These are phyloP conservation scores for Candida orba DNA, from an alignment of 805 yeast species.

Conservation along the genomic window DNA sequence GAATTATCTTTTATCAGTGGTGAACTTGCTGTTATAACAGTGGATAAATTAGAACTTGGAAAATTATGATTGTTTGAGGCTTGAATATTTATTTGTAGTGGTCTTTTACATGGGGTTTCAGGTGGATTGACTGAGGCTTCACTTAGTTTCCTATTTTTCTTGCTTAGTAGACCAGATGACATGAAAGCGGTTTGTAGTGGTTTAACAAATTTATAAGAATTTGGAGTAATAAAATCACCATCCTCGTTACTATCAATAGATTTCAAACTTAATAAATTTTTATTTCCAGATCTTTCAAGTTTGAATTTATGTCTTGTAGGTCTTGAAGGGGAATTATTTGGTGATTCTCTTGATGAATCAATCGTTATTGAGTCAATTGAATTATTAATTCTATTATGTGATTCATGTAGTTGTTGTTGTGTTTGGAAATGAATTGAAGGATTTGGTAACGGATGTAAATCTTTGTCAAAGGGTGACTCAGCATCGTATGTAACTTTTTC, in stretches of 20 bases:
- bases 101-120: constrained; percentile 57
- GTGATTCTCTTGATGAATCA: constrained; percentile 12
- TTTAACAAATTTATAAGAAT: constrained; percentile 60
- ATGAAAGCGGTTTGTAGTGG: constrained; percentile 83
- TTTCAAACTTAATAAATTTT: constrained; percentile 8
- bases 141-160: constrained; percentile 40
- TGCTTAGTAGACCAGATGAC: constrained; percentile 64
- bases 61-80: constrained; percentile 13
- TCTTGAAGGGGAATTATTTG: constrained; percentile 27
- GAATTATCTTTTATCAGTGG: constrained; percentile 24
- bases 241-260: constrained; percentile 4
- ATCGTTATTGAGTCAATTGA: constrained; percentile 6
- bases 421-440: constrained; percentile 19
- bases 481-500: constrained; percentile 16
- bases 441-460: constrained; percentile 20
- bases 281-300: constrained; percentile 10
- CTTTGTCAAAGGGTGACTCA: constrained; percentile 20
- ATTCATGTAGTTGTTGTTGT: background rate
- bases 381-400: background rate
- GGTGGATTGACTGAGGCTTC: constrained; percentile 38
- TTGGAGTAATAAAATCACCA: constrained; percentile 39
- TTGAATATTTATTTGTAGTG: constrained; percentile 19
- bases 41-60: constrained; percentile 23
- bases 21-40: constrained; percentile 24
- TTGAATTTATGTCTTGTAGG: constrained; percentile 25